phyloP scores from a whole-genome alignment of 208 protist species.

The Endotrypanum monterogeii region DNA sequence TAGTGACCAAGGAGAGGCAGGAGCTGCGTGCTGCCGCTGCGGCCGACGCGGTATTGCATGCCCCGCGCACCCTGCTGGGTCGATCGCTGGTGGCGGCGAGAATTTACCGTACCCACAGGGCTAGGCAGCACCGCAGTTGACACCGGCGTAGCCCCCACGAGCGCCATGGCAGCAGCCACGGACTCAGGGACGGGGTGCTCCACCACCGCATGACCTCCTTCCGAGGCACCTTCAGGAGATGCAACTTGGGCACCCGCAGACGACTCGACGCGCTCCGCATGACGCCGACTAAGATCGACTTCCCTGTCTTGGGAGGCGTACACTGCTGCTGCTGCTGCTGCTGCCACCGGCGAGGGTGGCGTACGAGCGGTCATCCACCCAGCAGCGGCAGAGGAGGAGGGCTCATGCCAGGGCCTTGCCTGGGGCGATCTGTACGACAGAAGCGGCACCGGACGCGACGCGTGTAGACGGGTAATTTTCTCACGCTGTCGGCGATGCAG shows the following conservation, averaged over 20 bases:
- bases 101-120: conserved; percentile 3
- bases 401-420: neutral
- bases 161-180: conserved; percentile 21
- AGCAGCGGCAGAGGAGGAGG: neutral
- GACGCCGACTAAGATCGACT: neutral
- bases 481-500: conserved; percentile 23
- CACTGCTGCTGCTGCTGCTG: conserved; percentile 2
- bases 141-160: neutral
- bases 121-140: neutral
- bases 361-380: neutral
- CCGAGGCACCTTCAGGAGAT: neutral
- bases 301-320: conserved; percentile 7
- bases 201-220: neutral
- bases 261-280: neutral
- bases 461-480: conserved; percentile 12
- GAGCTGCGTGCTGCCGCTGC: conserved; percentile 31
- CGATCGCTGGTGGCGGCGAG: conserved; percentile 10
- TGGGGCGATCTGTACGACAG: neutral
- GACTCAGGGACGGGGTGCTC: conserved; percentile 22
- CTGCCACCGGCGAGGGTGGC: neutral
- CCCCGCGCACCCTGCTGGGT: conserved; percentile 7
- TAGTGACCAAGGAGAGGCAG: conserved; percentile 3
- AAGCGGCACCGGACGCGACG: conserved; percentile 13
- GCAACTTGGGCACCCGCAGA: neutral
- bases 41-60: conserved; percentile 33